phyloP scores from a whole-genome alignment of 2,329 filamentous ascomycete species.

The Fusarium sp. region DNA sequence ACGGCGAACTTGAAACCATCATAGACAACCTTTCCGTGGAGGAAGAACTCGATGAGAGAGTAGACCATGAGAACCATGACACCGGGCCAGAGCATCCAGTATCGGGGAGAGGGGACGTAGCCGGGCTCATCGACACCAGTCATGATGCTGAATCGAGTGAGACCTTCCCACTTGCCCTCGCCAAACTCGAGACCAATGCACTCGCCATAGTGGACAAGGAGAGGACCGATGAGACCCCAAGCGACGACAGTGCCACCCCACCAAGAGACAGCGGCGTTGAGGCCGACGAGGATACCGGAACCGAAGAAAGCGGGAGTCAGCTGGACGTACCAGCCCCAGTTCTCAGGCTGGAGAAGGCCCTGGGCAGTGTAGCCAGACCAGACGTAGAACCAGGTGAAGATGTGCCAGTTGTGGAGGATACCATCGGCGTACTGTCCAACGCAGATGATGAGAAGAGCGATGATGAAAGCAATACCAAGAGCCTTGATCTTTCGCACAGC shows the following conservation, averaged over 20 bases:
- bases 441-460: slow-evolving; percentile 66
- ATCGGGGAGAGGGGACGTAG: slow-evolving; percentile 55
- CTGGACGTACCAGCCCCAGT: slow-evolving; percentile 73
- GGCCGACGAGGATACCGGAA: slow-evolving; percentile 63
- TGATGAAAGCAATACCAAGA: slow-evolving; percentile 63
- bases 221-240: slow-evolving; percentile 65
- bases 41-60: slow-evolving; percentile 57
- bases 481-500: slow-evolving; percentile 70
- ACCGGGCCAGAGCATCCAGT: slow-evolving; percentile 61
- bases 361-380: slow-evolving; percentile 66
- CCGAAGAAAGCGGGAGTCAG: slow-evolving; percentile 73
- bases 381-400: slow-evolving; percentile 67
- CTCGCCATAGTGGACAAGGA: slow-evolving; percentile 64
- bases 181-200: slow-evolving; percentile 59
- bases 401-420: slow-evolving; percentile 71
- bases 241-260: slow-evolving; percentile 67
- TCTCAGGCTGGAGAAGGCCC: slow-evolving; percentile 65
- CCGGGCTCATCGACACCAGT: slow-evolving; percentile 45
- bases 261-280: slow-evolving; percentile 70
- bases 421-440: slow-evolving; percentile 70
- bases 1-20: slow-evolving; percentile 54
- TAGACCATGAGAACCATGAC: slow-evolving; percentile 61
- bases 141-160: slow-evolving; percentile 52
- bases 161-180: slow-evolving; percentile 50
- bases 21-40: slow-evolving; percentile 56